Conservation (phyloP, 1,139 yeast species). For the Zygoascus sp. region DNA sequence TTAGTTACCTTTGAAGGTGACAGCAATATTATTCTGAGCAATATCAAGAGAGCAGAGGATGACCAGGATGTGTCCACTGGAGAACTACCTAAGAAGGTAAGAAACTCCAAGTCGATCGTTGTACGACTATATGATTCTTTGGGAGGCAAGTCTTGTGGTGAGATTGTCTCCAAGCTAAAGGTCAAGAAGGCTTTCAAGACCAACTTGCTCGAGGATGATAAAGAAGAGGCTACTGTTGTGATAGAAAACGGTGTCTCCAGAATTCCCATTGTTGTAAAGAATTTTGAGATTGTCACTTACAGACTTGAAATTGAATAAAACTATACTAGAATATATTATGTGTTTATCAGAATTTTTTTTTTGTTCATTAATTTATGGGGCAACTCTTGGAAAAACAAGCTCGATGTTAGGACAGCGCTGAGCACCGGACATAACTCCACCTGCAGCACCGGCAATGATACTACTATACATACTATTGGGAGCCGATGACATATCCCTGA, state of each 20-base stretch:
- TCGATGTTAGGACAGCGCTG: too few species aligned
- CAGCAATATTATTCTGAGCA: slow-evolving; percentile 61
- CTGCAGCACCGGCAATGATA: too few species aligned
- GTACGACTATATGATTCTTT: slow-evolving; percentile 76
- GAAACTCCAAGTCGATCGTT: slow-evolving; percentile 41
- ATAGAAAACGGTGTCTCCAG: slow-evolving; percentile 7
- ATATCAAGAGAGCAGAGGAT: slow-evolving; percentile 80
- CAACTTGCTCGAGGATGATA: slow-evolving; percentile 15
- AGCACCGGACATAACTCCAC: too few species aligned
- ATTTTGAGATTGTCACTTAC: slow-evolving; percentile 11
- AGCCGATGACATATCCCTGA: too few species aligned
- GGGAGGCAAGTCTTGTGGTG: slow-evolving; percentile 66
- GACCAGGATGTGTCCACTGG: slow-evolving; percentile 45
- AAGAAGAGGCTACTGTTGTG: slow-evolving; percentile 13
- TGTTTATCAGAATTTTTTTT: neutral
- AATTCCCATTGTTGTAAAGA: slow-evolving; percentile 12
- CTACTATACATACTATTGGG: too few species aligned
- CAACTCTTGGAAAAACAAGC: neutral
- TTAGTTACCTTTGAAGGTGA: slow-evolving; percentile 42
- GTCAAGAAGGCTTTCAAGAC: slow-evolving; percentile 14
- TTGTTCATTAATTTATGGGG: neutral
- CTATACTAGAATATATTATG: neutral
- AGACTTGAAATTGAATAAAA: slow-evolving; percentile 5
- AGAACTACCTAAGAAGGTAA: slow-evolving; percentile 25
- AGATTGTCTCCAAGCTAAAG: slow-evolving; percentile 31